Base-by-base conservation (phyloP, 2,329 filamentous ascomycete genomes). In the Penicillium sp. region DNA sequence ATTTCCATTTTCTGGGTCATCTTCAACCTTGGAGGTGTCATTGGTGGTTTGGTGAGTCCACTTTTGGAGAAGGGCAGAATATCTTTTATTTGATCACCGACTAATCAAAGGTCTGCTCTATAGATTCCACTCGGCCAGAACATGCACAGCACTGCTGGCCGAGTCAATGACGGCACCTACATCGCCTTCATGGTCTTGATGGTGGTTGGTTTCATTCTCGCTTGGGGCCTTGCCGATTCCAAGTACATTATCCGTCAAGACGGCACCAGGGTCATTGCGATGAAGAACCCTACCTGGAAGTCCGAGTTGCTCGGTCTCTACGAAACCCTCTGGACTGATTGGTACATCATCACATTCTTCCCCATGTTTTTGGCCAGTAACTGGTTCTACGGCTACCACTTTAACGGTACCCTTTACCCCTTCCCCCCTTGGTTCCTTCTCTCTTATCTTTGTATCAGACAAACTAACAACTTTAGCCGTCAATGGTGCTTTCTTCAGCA, bases 1-100 rank as follows among this genome's bases (percentile, higher is more conserved):
- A 96, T 97, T 75, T 91, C 91, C 64, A 89, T 88, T 81, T 97
- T 97, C 80, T 97, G 93, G 93, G 88, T 93, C 76, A 96, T 97
- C 72, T 97, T 97, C 84, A 97, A 97, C 78, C 78, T 93, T 62
- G 93, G 93, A 69, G 93, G 89, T 70, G 93, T 97, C 64, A 92
- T 97, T 76, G 93, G 93, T 65, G 88, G 89, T 71, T 74, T 88
- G 81, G 85, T 87, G 78, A 75, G 84, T 75, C 60, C 35, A 9
- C 47, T 47, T 13, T 8, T 35, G 9, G 21, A 21, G 21, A 21
- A 21, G 21, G 21, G 21, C 21, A 21, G 21, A 21, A 21, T 21
- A 21, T 21, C 2, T 21, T 21, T 21, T 21, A 21, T 35, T 53
- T 35, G 7, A 30, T 11, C 11, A 30, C 41, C 41, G 26, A 46